Conservation (phyloP, 2,329 filamentous ascomycete genomes). For the Hymenoscyphus fraxineus region DNA sequence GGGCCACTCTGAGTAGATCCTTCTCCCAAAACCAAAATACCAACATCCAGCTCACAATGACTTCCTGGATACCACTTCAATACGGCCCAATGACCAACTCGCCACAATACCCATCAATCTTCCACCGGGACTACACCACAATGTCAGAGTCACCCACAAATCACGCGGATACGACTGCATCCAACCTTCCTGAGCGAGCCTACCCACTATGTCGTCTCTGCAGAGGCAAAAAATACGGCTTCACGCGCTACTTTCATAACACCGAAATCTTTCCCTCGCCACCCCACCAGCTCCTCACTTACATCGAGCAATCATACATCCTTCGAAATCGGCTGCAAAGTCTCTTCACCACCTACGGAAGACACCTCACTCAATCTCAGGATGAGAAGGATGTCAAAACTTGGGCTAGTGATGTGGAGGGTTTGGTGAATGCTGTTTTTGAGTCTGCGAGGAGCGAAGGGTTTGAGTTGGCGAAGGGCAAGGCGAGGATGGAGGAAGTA, state of each 20-base stretch:
- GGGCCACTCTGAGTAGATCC: not conserved
- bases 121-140: not conserved
- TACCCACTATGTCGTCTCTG: slow-evolving; percentile 12
- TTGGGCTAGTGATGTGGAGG: slow-evolving; percentile 20
- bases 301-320: slow-evolving; percentile 27
- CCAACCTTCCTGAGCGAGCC: not conserved
- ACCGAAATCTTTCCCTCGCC: slow-evolving; percentile 21
- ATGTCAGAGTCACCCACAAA: not conserved
- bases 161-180: not conserved
- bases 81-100: not conserved
- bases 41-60: not conserved
- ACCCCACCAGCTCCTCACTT: slow-evolving; percentile 24
- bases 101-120: not conserved
- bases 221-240: slow-evolving; percentile 27
- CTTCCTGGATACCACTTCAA: not conserved
- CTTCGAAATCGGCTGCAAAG: slow-evolving; percentile 26
- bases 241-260: slow-evolving; percentile 31
- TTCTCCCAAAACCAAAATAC: not conserved
- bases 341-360: slow-evolving; percentile 25
- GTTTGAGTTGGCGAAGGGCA: slow-evolving; percentile 8
- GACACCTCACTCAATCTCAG: slow-evolving; percentile 12
- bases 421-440: slow-evolving; percentile 16
- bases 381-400: slow-evolving; percentile 14
- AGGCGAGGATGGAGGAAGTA: slow-evolving; percentile 12
- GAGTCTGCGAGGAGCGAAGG: slow-evolving; percentile 4